Percentiles rank a stretch among this genome's conserved stretches.
Conservation (phyloP, 768 basidiomycete species). For the Kwoniella shandongensis region DNA sequence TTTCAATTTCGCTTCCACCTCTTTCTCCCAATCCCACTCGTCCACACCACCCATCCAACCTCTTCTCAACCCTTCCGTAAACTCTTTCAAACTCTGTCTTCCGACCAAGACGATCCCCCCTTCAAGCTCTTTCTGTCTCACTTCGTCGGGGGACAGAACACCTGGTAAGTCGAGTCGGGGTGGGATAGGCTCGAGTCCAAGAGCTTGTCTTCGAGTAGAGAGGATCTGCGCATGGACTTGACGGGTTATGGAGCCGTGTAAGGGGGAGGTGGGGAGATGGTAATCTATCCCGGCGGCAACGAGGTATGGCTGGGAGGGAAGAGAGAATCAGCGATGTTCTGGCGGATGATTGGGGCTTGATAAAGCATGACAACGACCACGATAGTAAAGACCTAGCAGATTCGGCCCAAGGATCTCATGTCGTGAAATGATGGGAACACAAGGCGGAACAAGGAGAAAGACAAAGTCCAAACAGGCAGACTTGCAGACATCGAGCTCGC, state of each 20-base stretch:
- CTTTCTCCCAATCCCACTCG: conserved; percentile 57
- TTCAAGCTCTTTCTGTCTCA: conserved; percentile 64
- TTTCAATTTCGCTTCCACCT: conserved; percentile 64
- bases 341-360: too few species aligned
- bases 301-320: conserved; percentile 71
- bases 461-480: too few species aligned
- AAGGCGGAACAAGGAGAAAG: too few species aligned
- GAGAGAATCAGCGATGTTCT: too few species aligned
- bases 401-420: too few species aligned
- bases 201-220: conserved; percentile 67
- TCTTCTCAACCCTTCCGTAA: conserved; percentile 76
- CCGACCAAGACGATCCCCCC: conserved; percentile 86
- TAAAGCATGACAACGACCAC: too few species aligned
- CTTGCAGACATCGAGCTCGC: too few species aligned
- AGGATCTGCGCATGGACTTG: conserved; percentile 69
- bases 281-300: conserved; percentile 95
- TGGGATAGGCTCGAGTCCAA: conserved; percentile 58
- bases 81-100: conserved; percentile 90
- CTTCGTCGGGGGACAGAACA: conserved; percentile 59
- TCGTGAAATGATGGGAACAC: background rate
- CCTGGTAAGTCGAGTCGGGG: conserved; percentile 39
- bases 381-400: too few species aligned
- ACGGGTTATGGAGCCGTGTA: conserved; percentile 80
- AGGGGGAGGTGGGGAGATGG: conserved; percentile 73
- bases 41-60: conserved; percentile 79